Evolutionary conservation across 768 basidiomycete genomes (phyloP).

Genomic region (Phylloporus sp.): DNA sequence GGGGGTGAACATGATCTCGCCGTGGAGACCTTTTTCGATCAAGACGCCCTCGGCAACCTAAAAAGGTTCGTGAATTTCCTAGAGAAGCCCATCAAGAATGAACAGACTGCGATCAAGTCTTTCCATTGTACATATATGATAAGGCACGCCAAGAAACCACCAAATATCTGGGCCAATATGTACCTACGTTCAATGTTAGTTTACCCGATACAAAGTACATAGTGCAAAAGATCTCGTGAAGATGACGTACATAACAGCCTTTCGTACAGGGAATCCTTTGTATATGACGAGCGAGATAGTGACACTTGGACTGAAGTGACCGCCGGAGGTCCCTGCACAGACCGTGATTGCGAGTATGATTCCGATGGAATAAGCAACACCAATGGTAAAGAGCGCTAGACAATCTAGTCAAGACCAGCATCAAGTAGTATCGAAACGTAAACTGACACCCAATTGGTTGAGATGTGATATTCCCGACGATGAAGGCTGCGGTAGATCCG

Average conservation of each 20-base stretch:
- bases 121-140: conserved; percentile 63
- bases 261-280: conserved; percentile 50
- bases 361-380: conserved; percentile 54
- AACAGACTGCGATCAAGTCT: conserved; percentile 43
- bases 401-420: not conserved
- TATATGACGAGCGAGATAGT: conserved; percentile 50
- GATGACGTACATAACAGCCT: conserved; percentile 45
- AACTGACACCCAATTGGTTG: conserved; percentile 49
- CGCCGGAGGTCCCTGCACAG: conserved; percentile 52
- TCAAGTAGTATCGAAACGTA: not conserved
- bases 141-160: conserved; percentile 59
- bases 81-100: conserved; percentile 40
- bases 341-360: conserved; percentile 56
- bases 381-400: conserved; percentile 53
- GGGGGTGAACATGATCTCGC: conserved; percentile 33
- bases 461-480: conserved; percentile 44
- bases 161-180: conserved; percentile 61
- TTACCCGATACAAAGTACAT: not conserved
- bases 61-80: not conserved
- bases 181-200: conserved; percentile 42
- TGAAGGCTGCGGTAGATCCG: conserved; percentile 49
- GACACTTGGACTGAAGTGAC: conserved; percentile 65
- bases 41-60: conserved; percentile 30
- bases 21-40: conserved; percentile 23
- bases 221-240: conserved; percentile 7